Conservation (phyloP, 2,329 filamentous ascomycete genomes). For the Trichoderma afroharzianum region DNA sequence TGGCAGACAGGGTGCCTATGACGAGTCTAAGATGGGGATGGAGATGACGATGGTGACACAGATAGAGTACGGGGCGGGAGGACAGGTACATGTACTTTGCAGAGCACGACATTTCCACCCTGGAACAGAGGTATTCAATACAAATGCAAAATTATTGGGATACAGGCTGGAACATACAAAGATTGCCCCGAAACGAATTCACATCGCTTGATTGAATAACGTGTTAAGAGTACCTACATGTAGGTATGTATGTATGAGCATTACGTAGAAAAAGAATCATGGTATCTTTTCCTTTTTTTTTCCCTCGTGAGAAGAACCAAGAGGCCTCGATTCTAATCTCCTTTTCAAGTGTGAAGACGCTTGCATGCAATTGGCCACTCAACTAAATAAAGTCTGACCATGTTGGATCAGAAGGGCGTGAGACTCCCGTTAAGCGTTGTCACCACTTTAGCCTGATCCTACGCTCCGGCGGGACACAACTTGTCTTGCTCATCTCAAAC, state of each 20-base stretch:
- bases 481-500: background rate
- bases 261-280: background rate
- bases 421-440: background rate
- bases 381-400: background rate
- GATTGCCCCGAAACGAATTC: background rate
- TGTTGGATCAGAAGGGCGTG: background rate
- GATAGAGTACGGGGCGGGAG: background rate
- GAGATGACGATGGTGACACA: background rate
- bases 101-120: accelerated
- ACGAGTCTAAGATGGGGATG: background rate
- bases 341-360: background rate
- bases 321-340: background rate
- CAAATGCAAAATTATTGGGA: background rate
- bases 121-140: background rate
- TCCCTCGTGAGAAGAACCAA: background rate
- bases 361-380: background rate
- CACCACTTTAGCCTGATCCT: background rate
- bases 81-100: background rate
- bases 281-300: background rate
- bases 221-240: too few species aligned
- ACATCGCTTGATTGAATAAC: background rate
- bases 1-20: background rate
- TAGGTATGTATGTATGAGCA: too few species aligned
- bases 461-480: background rate
- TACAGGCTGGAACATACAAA: background rate